Evolutionary conservation across 371 early-diverging fungal species (phyloP).

Genomic region (Basidiobolus heterosporus): DNA sequence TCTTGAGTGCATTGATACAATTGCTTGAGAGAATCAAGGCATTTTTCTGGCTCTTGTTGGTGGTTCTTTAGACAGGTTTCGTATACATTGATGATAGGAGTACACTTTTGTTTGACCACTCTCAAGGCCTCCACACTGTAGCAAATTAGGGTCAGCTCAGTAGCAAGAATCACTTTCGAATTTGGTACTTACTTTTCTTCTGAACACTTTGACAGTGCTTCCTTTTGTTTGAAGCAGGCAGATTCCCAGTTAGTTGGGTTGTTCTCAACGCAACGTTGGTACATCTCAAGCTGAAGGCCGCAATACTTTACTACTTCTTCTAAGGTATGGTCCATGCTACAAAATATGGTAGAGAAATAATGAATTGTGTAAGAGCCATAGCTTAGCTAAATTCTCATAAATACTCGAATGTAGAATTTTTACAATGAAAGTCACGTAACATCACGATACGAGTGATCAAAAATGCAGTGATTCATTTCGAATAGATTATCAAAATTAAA

Average conservation of each 20-base stretch:
- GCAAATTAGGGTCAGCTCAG: not conserved
- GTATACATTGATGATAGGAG: slow-evolving; percentile 42
- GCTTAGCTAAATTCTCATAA: too few species aligned
- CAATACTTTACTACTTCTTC: slow-evolving; percentile 63
- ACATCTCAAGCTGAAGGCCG: slow-evolving; percentile 52
- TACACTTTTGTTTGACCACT: slow-evolving; percentile 53
- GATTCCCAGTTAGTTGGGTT: slow-evolving; percentile 56
- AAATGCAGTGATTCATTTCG: too few species aligned
- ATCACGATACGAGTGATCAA: too few species aligned
- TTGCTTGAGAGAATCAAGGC: slow-evolving; percentile 35
- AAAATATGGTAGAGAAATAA: not conserved
- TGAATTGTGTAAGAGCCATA: too few species aligned
- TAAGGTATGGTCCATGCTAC: slow-evolving; percentile 46
- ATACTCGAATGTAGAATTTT: too few species aligned
- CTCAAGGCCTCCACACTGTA: slow-evolving; percentile 44
- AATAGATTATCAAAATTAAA: too few species aligned
- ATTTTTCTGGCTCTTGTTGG: slow-evolving; percentile 40
- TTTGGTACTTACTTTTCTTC: slow-evolving; percentile 48
- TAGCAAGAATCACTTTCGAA: not conserved
- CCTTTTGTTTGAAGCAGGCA: slow-evolving; percentile 46
- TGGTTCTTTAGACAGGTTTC: slow-evolving; percentile 45
- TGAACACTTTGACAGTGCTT: slow-evolving; percentile 60
- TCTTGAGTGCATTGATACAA: slow-evolving; percentile 25
- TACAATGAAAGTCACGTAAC: too few species aligned
- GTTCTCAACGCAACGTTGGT: slow-evolving; percentile 58